Evolutionary conservation across 768 basidiomycete species (phyloP).

Genomic region (Termitomyces sp.): DNA sequence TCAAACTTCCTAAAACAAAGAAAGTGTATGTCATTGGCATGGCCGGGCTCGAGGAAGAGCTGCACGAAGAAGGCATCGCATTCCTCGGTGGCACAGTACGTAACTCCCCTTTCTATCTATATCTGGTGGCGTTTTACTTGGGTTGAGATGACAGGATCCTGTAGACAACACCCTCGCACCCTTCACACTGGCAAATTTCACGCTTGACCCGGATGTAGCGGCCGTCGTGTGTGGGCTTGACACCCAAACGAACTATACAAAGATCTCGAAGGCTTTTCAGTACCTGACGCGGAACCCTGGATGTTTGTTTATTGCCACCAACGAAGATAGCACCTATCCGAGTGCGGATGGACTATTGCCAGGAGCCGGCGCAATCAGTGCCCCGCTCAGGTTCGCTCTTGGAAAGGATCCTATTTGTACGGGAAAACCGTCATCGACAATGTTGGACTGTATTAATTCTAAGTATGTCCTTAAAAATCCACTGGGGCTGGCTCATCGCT

Average conservation of each 20-base stretch:
- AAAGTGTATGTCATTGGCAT: conserved; percentile 96
- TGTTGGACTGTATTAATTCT: conserved; percentile 89
- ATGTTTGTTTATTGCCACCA: conserved; percentile 87
- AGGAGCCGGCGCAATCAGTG: conserved; percentile 81
- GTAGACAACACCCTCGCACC: conserved; percentile 72
- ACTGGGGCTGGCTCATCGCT: neutral
- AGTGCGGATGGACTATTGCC: conserved; percentile 68
- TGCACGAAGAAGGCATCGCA: conserved; percentile 79
- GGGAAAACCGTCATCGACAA: conserved; percentile 87
- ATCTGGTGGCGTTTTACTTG: neutral
- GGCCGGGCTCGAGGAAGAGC: conserved; percentile 88
- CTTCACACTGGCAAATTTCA: conserved; percentile 68
- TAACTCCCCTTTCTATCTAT: neutral
- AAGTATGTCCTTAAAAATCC: conserved; percentile 33
- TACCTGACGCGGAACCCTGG: conserved; percentile 79
- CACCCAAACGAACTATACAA: conserved; percentile 85
- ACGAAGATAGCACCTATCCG: conserved; percentile 92
- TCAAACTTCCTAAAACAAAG: conserved; percentile 87
- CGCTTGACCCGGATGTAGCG: conserved; percentile 73
- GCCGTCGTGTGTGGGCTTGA: conserved; percentile 96
- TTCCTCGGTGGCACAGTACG: conserved; percentile 84
- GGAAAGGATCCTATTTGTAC: conserved; percentile 71
- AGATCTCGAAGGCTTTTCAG: conserved; percentile 88
- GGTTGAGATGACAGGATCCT: conserved; percentile 57
- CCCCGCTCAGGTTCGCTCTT: conserved; percentile 73